Base-by-base conservation (phyloP, 176 grass and related monocot species). In the Ensete glaucum region DNA sequence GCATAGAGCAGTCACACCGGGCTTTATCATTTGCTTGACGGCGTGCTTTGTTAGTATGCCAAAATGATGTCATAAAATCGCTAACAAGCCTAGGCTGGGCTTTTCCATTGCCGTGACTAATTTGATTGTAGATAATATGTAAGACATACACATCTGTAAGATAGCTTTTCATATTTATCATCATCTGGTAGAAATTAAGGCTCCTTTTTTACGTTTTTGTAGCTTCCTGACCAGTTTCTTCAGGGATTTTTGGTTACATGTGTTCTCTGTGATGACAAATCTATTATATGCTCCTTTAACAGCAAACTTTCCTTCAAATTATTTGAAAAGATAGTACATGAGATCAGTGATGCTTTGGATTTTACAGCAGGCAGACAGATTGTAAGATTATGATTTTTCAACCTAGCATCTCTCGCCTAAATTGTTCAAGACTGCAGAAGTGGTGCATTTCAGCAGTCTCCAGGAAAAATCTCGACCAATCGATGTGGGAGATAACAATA, bases 391-490 rank as follows among this genome's bases (percentile, higher is more conserved):
- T 69, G 59, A 43, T 82, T 52, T 84, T 62, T 67, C 70, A 64
- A 64, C 78, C 52, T 8, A 64, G 70, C 49, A 53, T 69, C 67
- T 0, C 70, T 11, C 67, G 52, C 24, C 29, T 69, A 62, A 63
- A 72, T 80, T 34, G 50, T 29, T 62, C 56, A 48, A 77, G 69
- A 29, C 11, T 68, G n/a, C 81, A 59, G 51, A 80, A 82, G 68
- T 72, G 12, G 50, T 80, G 49, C 43, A 63, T 72, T 24, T 66
- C 16, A 82, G 81, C 67, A 48, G 81, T 81, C 8, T 82, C 85
- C 76, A 92, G 80, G 83, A 88, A 79, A 84, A 58, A 76, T 64
- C 82, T 79, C 56, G 82, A 80, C 68, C 82, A 73, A 2, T 70
- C 21, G 66, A 53, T 51, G 59, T 52, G 14, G 85, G 82, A 58